Percentiles rank a stretch among this genome's conserved stretches.
These are phyloP conservation scores for Delphinella strobiligena DNA, from an alignment of 2,329 filamentous ascomycete genomes.

Conservation along the genomic window DNA sequence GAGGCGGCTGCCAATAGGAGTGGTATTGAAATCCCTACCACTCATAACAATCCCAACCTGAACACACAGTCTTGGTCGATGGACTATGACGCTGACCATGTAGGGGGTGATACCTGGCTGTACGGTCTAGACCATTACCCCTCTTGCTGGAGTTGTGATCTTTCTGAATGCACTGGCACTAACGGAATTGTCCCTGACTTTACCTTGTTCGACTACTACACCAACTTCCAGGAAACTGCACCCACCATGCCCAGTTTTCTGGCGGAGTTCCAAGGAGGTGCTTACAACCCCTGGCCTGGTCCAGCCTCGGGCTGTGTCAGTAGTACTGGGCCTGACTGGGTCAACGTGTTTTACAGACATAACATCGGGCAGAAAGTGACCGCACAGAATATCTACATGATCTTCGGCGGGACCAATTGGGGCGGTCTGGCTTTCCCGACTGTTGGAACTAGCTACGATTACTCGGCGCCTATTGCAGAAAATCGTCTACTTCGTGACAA, in stretches of 20 bases:
- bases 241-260: conserved; percentile 43
- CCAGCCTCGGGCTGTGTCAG: conserved; percentile 38
- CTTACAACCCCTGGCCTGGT: conserved; percentile 45
- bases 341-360: conserved; percentile 52
- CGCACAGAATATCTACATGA: conserved; percentile 49
- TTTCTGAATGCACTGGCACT: conserved; percentile 47
- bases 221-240: conserved; percentile 24
- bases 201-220: conserved; percentile 35
- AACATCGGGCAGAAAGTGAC: conserved; percentile 50
- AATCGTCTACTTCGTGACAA: conserved; percentile 48
- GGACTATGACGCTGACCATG: conserved; percentile 40
- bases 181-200: conserved; percentile 47
- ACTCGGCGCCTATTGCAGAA: conserved; percentile 50
- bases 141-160: conserved; percentile 50
- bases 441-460: conserved; percentile 39
- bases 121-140: conserved; percentile 30
- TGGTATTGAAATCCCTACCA: conserved; percentile 48
- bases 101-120: conserved; percentile 39
- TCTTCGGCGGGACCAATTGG: conserved; percentile 54
- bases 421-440: conserved; percentile 46
- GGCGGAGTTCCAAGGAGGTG: conserved; percentile 49
- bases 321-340: conserved; percentile 45
- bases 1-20: conserved; percentile 40
- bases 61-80: conserved; percentile 47
- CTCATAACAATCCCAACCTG: conserved; percentile 50